Base-by-base conservation (phyloP, 2,329 filamentous ascomycete species). In the Truncatella angustata region DNA sequence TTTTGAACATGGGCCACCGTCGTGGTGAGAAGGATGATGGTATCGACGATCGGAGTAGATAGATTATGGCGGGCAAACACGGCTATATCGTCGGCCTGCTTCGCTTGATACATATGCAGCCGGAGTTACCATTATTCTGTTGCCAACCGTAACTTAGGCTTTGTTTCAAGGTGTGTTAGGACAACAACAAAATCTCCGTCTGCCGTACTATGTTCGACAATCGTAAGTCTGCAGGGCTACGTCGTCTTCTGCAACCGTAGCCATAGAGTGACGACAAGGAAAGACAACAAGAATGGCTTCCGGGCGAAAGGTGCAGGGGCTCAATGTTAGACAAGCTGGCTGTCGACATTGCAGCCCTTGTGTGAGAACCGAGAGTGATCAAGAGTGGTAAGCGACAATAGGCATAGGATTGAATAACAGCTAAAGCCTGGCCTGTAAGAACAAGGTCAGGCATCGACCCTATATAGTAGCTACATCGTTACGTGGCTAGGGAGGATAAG, bases 1-100 rank as follows among this genome's bases (percentile, higher is more conserved):
- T n/a, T 92, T 96, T 10, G 80, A 76, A 70, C 93, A 97, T n/a
- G 86, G 85, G 35, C 76, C 73, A n/a, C 87, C 88, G 63, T 73
- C 69, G 59, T 70, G 68, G 58, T 70, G 67, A 6, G 67, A 65
- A 14, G 66, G 58, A 10, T 69, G 62, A 47, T 67, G 68, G 51
- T 63, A 68, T 42, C 72, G 71, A 16, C 70, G 68, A 12, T 75
- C 71, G 18, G 66, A 44, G 52, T 67, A 66, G 35, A 64, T 63
- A 51, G 66, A 59, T 37, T 74, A 74, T 9, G 69, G 67, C 43
- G 70, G 68, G 55, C 66, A 71, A 44, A 61, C 57, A 48, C 69
- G 68, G 58, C 66, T 73, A 70, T 72, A 73, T 69, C 71, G 68
- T 67, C 69, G 63, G 56, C 65, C 60, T 50, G 54, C 63, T 54